These are phyloP conservation scores for Gautieria morchelliformis DNA, from an alignment of 768 basidiomycete species.

Conservation along the genomic window DNA sequence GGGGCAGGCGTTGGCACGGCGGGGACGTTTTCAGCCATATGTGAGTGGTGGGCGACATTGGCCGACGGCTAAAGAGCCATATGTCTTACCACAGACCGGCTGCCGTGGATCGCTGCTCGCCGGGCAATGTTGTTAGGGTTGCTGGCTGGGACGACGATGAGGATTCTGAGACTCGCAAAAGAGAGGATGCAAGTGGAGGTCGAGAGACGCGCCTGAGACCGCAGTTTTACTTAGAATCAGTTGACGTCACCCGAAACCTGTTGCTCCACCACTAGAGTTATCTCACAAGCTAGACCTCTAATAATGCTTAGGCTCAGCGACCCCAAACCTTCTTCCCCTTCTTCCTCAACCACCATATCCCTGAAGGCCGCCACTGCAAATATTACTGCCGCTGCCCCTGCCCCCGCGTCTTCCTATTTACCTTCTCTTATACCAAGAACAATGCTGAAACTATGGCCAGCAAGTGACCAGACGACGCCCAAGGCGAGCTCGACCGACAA, in stretches of 20 bases:
- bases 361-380: slow-evolving; percentile 5
- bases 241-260: slow-evolving; percentile 2
- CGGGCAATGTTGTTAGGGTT: slow-evolving; percentile 46
- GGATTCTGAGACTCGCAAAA: slow-evolving; percentile 32
- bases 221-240: slow-evolving; percentile 13
- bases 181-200: slow-evolving; percentile 20
- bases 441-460: slow-evolving; percentile 68
- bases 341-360: slow-evolving; percentile 18
- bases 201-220: slow-evolving; percentile 11
- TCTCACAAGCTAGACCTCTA: not conserved
- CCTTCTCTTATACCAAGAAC: slow-evolving; percentile 17
- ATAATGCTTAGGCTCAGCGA: not conserved
- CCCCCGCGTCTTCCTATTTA: not conserved
- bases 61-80: not conserved
- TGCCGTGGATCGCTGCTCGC: slow-evolving; percentile 40
- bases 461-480: slow-evolving; percentile 54
- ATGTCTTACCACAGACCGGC: slow-evolving; percentile 36
- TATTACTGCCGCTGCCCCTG: not conserved
- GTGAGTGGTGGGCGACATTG: slow-evolving; percentile 26
- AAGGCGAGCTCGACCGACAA: slow-evolving; percentile 32
- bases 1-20: slow-evolving; percentile 61
- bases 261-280: not conserved
- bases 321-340: slow-evolving; percentile 11
- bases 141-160: slow-evolving; percentile 46
- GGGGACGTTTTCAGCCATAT: slow-evolving; percentile 44